phyloP scores from a whole-genome alignment of 2,329 filamentous ascomycete genomes.

The Neocucurbitaria cava region DNA sequence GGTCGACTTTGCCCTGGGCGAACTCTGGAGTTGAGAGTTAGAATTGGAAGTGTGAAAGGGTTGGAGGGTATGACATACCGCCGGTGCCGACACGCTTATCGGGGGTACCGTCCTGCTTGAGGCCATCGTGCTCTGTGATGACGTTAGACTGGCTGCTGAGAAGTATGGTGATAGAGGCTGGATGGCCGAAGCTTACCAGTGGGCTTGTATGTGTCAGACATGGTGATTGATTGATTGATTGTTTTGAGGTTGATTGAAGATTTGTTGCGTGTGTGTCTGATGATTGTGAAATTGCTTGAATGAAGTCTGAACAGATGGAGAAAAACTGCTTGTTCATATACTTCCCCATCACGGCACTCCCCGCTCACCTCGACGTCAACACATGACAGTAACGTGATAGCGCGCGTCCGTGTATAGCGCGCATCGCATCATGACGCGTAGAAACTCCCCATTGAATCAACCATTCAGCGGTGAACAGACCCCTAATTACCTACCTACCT shows the following conservation, averaged over 20 bases:
- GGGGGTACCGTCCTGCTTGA: slow-evolving; percentile 21
- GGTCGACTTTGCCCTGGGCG: slow-evolving; percentile 22
- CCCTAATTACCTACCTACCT: too few relatives aligned
- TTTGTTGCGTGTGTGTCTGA: too few relatives aligned
- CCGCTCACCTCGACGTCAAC: not conserved
- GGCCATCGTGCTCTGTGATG: slow-evolving; percentile 13
- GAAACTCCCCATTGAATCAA: too few relatives aligned
- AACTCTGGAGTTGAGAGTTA: slow-evolving; percentile 12
- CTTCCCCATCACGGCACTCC: not conserved
- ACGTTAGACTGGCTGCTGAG: too few relatives aligned
- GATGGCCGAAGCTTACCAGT: slow-evolving; percentile 15
- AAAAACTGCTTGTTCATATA: slow-evolving; percentile 9
- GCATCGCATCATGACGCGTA: not conserved
- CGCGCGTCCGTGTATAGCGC: not conserved
- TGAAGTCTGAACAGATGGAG: too few relatives aligned
- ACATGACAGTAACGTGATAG: not conserved
- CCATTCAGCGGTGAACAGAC: too few relatives aligned
- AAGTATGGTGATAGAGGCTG: too few relatives aligned
- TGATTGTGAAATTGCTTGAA: too few relatives aligned
- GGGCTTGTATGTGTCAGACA: slow-evolving; percentile 17
- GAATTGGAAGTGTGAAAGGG: too few relatives aligned
- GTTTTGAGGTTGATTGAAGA: not conserved
- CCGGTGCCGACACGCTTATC: slow-evolving; percentile 22
- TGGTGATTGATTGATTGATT: slow-evolving; percentile 1
- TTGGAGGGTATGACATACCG: not conserved